Percentiles rank a stretch among this genome's conserved stretches.
Evolutionary conservation across 2,329 filamentous ascomycete species (phyloP).

Genomic region (Colletotrichum zoysiae): DNA sequence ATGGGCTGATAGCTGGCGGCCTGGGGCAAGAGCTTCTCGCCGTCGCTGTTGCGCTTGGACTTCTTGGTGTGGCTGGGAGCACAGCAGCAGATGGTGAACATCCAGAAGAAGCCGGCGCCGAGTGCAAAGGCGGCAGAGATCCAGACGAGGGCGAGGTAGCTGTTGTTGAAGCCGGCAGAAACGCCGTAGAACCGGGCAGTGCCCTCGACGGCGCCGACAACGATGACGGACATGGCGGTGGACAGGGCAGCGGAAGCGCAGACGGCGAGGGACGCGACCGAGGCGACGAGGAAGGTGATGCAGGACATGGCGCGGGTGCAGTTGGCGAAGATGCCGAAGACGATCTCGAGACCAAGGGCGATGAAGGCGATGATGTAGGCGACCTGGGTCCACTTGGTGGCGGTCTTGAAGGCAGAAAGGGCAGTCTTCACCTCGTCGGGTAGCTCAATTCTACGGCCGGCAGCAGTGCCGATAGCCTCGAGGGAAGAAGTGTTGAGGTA

Average conservation of each 20-base stretch:
- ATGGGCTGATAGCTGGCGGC: slow-evolving; percentile 60
- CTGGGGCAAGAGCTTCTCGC: slow-evolving; percentile 65
- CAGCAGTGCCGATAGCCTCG: slow-evolving; percentile 62
- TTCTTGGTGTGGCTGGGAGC: slow-evolving; percentile 59
- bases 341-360: slow-evolving; percentile 76
- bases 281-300: slow-evolving; percentile 81
- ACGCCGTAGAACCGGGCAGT: slow-evolving; percentile 80
- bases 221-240: slow-evolving; percentile 78
- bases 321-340: slow-evolving; percentile 85
- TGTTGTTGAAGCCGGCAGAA: slow-evolving; percentile 72
- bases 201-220: slow-evolving; percentile 76
- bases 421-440: slow-evolving; percentile 75
- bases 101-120: slow-evolving; percentile 87
- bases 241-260: slow-evolving; percentile 78
- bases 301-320: slow-evolving; percentile 87
- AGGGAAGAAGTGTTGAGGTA: slow-evolving; percentile 75
- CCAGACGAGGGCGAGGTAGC: slow-evolving; percentile 82
- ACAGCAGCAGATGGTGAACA: slow-evolving; percentile 93
- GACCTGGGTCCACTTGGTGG: slow-evolving; percentile 86
- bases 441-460: slow-evolving; percentile 70
- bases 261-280: slow-evolving; percentile 66
- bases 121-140: slow-evolving; percentile 83
- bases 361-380: slow-evolving; percentile 81
- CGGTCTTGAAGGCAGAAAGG: slow-evolving; percentile 78
- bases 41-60: slow-evolving; percentile 50